Percentiles rank a stretch among this genome's conserved stretches.
phyloP scores from a whole-genome alignment of 208 protist genomes.

The Crithidia thermophila region DNA sequence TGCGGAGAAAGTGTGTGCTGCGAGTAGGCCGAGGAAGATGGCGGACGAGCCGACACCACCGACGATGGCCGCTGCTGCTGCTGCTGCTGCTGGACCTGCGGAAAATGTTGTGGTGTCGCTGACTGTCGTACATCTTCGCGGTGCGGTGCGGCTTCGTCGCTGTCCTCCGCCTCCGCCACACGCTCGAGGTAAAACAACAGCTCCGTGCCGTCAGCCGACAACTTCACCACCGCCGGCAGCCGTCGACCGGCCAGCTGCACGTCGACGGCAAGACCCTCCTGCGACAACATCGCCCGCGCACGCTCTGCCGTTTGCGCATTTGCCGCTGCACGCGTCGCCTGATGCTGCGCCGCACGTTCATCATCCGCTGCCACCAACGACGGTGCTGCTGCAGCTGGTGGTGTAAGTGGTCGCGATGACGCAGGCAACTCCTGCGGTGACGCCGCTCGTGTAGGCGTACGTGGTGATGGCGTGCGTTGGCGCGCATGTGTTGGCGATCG shows the following conservation, averaged over 20 bases:
- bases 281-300: slow-evolving; percentile 21
- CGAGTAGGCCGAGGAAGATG: neutral
- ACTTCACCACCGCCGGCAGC: slow-evolving; percentile 35
- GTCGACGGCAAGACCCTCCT: slow-evolving; percentile 31
- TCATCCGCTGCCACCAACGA: too few relatives aligned
- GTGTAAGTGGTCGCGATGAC: neutral
- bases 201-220: slow-evolving; percentile 47
- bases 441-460: neutral
- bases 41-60: neutral
- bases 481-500: too few relatives aligned
- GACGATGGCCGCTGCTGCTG: neutral
- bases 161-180: neutral
- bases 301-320: slow-evolving; percentile 13
- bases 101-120: neutral
- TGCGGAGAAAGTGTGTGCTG: neutral
- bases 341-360: slow-evolving; percentile 6
- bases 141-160: too few relatives aligned
- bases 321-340: neutral
- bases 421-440: neutral
- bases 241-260: slow-evolving; percentile 29
- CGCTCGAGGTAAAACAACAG: slow-evolving; percentile 49
- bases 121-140: neutral
- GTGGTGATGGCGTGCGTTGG: too few relatives aligned
- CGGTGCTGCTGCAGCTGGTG: too few relatives aligned
- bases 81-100: neutral